phyloP scores from a whole-genome alignment of 2,329 filamentous ascomycete species.

The Aspergillus aculeatinus region DNA sequence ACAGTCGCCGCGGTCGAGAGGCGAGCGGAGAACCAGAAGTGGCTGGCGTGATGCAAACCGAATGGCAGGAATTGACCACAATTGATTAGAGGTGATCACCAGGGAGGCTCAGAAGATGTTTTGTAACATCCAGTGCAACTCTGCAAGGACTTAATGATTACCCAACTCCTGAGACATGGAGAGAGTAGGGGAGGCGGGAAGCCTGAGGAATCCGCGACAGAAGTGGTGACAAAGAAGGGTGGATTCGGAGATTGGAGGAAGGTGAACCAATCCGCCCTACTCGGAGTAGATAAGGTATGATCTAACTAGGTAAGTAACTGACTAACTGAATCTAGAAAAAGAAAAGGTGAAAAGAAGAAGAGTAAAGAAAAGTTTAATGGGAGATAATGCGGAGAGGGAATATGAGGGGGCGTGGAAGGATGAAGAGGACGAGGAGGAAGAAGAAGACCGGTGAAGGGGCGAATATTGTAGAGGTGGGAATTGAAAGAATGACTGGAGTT shows the following conservation, averaged over 20 bases:
- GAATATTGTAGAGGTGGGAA: background rate
- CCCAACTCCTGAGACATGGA: background rate
- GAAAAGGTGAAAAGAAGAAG: background rate
- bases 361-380: background rate
- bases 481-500: constrained; percentile 6
- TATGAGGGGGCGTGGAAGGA: background rate
- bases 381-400: background rate
- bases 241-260: background rate
- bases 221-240: background rate
- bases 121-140: background rate
- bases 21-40: background rate
- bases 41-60: background rate
- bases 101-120: background rate
- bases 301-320: background rate
- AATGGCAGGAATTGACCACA: background rate
- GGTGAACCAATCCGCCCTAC: background rate
- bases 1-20: constrained; percentile 7
- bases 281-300: background rate
- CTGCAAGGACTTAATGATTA: background rate
- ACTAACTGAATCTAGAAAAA: background rate
- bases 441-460: background rate
- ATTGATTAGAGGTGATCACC: background rate
- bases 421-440: background rate
- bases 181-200: background rate
- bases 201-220: constrained; percentile 1